These are phyloP conservation scores for Picochlorum costavermella DNA, from an alignment of 139 green algal genomes.

Conservation along the genomic window DNA sequence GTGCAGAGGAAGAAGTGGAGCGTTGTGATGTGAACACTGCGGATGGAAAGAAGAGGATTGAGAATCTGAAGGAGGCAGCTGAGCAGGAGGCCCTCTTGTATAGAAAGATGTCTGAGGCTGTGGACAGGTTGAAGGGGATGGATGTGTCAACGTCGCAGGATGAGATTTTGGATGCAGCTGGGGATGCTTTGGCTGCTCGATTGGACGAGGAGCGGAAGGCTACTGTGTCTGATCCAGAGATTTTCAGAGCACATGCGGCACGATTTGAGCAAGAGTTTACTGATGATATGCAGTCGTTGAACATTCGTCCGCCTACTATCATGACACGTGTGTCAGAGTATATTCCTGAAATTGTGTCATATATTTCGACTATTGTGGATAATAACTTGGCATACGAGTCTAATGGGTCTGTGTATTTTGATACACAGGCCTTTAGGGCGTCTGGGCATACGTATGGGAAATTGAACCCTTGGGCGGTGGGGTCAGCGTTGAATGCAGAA, in stretches of 20 bases:
- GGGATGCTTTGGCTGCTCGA: conserved; percentile 65
- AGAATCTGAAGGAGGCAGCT: conserved; percentile 15
- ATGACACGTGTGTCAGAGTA: conserved; percentile 86
- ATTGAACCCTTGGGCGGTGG: conserved; percentile 75
- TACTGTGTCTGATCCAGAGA: conserved; percentile 63
- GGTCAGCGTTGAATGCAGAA: conserved; percentile 52
- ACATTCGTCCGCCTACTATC: conserved; percentile 65
- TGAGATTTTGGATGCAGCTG: conserved; percentile 40
- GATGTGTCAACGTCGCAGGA: conserved; percentile 4
- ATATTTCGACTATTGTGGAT: conserved; percentile 70
- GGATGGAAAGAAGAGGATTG: conserved; percentile 6
- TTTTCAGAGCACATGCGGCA: conserved; percentile 78
- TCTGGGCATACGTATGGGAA: conserved; percentile 84
- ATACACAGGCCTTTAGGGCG: conserved; percentile 72
- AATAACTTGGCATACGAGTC: conserved; percentile 82
- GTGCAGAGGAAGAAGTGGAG: conserved; percentile 6
- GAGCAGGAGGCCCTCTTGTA: conserved; percentile 23
- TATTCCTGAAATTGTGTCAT: conserved; percentile 71
- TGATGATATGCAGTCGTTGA: conserved; percentile 83
- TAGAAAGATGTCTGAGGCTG: conserved; percentile 10
- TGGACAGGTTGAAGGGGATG: conserved; percentile 23
- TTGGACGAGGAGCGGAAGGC: conserved; percentile 64
- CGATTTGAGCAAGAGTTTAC: conserved; percentile 79
- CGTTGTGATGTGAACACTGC: neutral
- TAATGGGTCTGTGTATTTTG: conserved; percentile 94